Percentiles rank a stretch among this genome's conserved stretches.
Conservation (phyloP, 1,284 basidiomycete genomes). For the Trichosporon faecale region DNA sequence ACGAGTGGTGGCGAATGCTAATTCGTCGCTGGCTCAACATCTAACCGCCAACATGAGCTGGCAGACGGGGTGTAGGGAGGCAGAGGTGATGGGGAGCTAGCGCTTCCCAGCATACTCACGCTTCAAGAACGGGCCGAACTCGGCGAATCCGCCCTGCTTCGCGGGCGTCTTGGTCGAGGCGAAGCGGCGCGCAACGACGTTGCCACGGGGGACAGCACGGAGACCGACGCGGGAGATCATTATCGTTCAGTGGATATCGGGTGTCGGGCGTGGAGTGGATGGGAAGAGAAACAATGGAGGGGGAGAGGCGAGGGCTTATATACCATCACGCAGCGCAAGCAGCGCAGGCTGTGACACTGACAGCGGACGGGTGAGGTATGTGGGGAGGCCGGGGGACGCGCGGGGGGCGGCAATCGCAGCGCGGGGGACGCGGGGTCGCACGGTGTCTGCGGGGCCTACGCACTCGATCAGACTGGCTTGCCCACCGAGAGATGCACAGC, state of each 20-base stretch:
- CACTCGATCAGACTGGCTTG: not conserved
- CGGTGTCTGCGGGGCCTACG: not conserved
- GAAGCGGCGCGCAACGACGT: not conserved
- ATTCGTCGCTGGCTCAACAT: too few relatives aligned
- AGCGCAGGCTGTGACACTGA: too few relatives aligned
- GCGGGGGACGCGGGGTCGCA: not conserved
- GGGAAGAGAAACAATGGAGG: not conserved
- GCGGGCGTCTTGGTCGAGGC: not conserved
- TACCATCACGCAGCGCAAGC: not conserved
- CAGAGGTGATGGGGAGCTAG: not conserved
- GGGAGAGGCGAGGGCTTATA: not conserved
- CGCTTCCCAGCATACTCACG: not conserved
- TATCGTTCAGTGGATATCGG: not conserved
- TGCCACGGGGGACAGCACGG: not conserved
- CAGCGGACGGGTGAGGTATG: too few relatives aligned
- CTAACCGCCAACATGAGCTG: too few relatives aligned
- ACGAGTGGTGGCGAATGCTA: too few relatives aligned
- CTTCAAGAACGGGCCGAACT: slow-evolving; percentile 2
- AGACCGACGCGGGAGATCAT: slow-evolving; percentile 1
- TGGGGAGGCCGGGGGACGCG: too few relatives aligned
- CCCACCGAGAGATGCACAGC: too few relatives aligned
- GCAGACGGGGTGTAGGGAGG: too few relatives aligned
- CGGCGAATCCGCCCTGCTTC: slow-evolving; percentile 4
- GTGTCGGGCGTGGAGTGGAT: not conserved
- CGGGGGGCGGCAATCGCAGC: not conserved